phyloP scores from a whole-genome alignment of 805 yeast genomes.

The Candida pseudofarinosa region DNA sequence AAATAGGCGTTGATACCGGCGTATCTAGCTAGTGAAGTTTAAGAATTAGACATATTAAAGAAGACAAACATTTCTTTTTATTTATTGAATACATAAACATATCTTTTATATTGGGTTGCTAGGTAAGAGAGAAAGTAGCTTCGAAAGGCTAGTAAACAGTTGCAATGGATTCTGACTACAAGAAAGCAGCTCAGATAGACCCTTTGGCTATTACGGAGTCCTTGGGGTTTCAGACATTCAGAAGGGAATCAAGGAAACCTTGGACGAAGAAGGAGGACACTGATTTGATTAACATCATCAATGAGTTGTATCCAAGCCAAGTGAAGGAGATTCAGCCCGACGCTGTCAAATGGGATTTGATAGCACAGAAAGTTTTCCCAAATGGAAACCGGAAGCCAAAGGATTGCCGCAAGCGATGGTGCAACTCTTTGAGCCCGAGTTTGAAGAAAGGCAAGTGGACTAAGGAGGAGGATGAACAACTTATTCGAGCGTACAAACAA shows the following conservation, averaged over 20 bases:
- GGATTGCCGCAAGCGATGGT: slow-evolving; percentile 87
- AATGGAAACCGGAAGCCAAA: slow-evolving; percentile 58
- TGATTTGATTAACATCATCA: slow-evolving; percentile 41
- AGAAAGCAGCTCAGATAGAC: slow-evolving; percentile 34
- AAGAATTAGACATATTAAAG: background rate
- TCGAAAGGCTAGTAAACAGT: background rate
- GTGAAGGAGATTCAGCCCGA: slow-evolving; percentile 29
- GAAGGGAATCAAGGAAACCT: slow-evolving; percentile 57
- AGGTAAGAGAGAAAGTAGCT: background rate
- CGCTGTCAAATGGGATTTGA: slow-evolving; percentile 57
- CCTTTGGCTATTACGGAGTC: slow-evolving; percentile 63
- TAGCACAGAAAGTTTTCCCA: slow-evolving; percentile 41
- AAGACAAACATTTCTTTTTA: background rate
- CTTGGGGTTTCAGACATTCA: slow-evolving; percentile 68
- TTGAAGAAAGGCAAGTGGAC: slow-evolving; percentile 88
- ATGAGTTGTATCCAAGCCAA: slow-evolving; percentile 26
- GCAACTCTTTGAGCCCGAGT: slow-evolving; percentile 77
- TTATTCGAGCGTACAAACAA: slow-evolving; percentile 58
- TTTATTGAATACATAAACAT: background rate
- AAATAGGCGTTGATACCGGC: background rate
- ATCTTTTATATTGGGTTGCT: background rate
- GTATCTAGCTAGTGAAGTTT: background rate
- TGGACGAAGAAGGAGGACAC: slow-evolving; percentile 79
- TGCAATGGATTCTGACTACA: slow-evolving; percentile 1
- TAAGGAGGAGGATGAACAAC: slow-evolving; percentile 63